Base-by-base conservation (phyloP, 1,284 basidiomycete genomes). In the Ganoderma multipileum region DNA sequence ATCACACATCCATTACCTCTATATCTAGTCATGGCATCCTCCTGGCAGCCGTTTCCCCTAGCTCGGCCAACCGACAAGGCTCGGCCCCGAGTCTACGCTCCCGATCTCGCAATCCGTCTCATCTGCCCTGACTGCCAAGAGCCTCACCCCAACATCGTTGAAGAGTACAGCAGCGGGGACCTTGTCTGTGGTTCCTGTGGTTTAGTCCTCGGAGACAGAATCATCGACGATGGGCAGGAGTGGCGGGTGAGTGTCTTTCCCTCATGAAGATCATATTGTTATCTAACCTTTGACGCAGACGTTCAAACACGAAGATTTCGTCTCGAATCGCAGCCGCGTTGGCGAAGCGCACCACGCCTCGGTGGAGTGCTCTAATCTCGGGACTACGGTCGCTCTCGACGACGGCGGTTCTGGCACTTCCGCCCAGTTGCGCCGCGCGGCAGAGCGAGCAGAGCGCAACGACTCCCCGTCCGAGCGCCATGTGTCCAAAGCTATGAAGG, bases 81-180 rank as follows among this genome's bases (percentile, higher is more conserved):
- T 33, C 41, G n/a, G 16, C 5, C 1, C 28, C 44, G 28, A n/a
- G n/a, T n/a, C 20, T 54, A 23, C n/a, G 47, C 61, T 38, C 61
- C 61, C 9, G 61, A 63, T 54, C 47, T 63, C n/a, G 61, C 61
- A 28, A 12, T 63, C 33, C 61, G 61, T n/a, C 61, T 63, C 23
- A 63, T 63, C 47, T 63, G 61, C n/a, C 30, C 44, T 2, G 47
- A 63, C 11, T 63, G 61, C 47, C 47, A 4, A 36, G 47, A 63
- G 2, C 7, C 18, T 18, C 30, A 12, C 30, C 61, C 61, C 28
- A 54, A 54, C 30, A 20, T 63, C 18, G 61, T 63, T 16, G 61
- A 63, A 23, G 36, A 54, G 47, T 54, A 33, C 33, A 20, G 30
- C 47, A 52, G 30, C 16, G 61, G 61, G 30, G 61, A 63, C 23